Conservation (phyloP, 192 early-diverging fungal species). For the Coemansia sp. region DNA sequence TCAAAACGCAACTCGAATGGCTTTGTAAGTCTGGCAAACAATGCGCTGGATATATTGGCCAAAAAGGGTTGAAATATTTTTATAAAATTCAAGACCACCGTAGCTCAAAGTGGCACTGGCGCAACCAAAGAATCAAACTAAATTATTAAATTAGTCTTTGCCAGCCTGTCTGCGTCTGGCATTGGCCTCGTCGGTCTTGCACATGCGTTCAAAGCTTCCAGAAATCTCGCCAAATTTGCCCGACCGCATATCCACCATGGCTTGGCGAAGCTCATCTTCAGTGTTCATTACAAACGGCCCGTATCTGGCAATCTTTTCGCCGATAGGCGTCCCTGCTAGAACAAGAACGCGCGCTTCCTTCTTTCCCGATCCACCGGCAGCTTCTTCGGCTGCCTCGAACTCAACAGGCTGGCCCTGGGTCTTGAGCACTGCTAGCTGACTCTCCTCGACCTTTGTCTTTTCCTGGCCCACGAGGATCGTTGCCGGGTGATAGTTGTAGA, state of each 20-base stretch:
- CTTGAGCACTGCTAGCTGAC: conserved; percentile 46
- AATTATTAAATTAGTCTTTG: conserved; percentile 21
- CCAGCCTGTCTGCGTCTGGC: conserved; percentile 29
- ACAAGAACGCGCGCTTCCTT: conserved; percentile 60
- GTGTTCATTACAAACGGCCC: conserved; percentile 68
- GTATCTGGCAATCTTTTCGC: conserved; percentile 64
- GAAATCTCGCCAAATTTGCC: conserved; percentile 51
- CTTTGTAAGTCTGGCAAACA: too few relatives aligned
- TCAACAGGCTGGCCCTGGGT: conserved; percentile 33
- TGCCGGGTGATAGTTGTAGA: conserved; percentile 49
- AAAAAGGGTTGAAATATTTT: too few relatives aligned
- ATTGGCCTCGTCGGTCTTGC: conserved; percentile 52
- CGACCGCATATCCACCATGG: conserved; percentile 33
- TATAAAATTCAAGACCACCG: too few relatives aligned
- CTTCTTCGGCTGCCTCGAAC: conserved; percentile 36
- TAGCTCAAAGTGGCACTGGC: too few relatives aligned
- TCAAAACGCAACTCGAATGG: too few relatives aligned
- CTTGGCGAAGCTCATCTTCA: conserved; percentile 47
- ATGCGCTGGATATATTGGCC: too few relatives aligned
- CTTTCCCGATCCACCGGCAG: conserved; percentile 30
- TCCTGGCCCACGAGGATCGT: conserved; percentile 44
- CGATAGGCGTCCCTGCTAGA: conserved; percentile 60
- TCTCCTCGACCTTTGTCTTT: conserved; percentile 36
- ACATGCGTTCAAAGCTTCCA: conserved; percentile 50
- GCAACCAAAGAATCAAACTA: not conserved